Evolutionary conservation across 805 yeast species (phyloP).

Genomic region (Candida caryicola): DNA sequence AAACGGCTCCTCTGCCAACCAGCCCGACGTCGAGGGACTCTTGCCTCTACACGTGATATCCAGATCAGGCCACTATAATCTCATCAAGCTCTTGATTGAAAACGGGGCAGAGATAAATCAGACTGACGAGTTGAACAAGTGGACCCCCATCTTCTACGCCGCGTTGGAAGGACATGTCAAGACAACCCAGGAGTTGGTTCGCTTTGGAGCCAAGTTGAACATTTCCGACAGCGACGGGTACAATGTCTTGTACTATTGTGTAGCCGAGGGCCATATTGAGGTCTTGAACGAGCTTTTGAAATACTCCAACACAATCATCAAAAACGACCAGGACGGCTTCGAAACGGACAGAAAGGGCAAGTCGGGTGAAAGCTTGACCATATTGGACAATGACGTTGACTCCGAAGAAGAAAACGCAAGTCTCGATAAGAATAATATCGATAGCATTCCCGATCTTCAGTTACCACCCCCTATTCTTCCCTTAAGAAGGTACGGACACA

Average conservation of each 20-base stretch:
- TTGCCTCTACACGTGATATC: conserved; percentile 87
- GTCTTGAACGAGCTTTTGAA: conserved; percentile 68
- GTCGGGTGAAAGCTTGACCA: conserved; percentile 16
- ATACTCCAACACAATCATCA: conserved; percentile 21
- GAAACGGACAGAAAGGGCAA: neutral
- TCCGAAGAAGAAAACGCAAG: conserved; percentile 38
- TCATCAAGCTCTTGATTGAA: conserved; percentile 66
- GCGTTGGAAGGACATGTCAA: conserved; percentile 77
- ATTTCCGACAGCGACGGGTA: conserved; percentile 76
- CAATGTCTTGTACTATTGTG: conserved; percentile 82
- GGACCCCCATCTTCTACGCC: conserved; percentile 93
- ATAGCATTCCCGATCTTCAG: conserved; percentile 83
- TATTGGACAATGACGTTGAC: conserved; percentile 28
- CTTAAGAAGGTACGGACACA: conserved; percentile 90
- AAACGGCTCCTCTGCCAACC: conserved; percentile 33
- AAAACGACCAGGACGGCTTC: neutral
- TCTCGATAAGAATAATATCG: conserved; percentile 41
- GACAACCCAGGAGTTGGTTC: conserved; percentile 68
- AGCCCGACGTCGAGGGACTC: conserved; percentile 82
- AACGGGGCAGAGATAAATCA: conserved; percentile 74
- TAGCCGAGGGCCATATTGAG: conserved; percentile 90
- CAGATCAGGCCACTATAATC: conserved; percentile 69
- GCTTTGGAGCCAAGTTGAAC: conserved; percentile 66
- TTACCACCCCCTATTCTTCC: conserved; percentile 97
- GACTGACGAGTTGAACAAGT: conserved; percentile 79